phyloP scores from a whole-genome alignment of 1,284 basidiomycete genomes.

The Exobasidium cylindrosporum region DNA sequence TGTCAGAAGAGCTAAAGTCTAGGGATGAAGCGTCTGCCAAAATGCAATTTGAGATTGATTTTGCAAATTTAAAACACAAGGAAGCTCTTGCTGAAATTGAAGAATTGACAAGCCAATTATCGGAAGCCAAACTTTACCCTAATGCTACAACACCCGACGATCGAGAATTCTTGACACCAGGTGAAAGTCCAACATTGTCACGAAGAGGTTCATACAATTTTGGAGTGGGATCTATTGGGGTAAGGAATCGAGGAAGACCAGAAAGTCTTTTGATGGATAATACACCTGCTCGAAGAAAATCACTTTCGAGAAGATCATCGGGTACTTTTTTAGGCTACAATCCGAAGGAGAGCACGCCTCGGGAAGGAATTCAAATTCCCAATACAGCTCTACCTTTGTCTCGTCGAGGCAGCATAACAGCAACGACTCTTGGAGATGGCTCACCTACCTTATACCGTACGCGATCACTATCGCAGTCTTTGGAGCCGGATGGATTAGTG shows the following conservation, averaged over 20 bases:
- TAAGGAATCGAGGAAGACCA: conserved; percentile 16
- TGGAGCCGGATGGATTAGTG: conserved; percentile 32
- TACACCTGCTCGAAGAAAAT: conserved; percentile 22
- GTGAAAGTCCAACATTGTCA: conserved; percentile 21
- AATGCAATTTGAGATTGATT: conserved; percentile 66
- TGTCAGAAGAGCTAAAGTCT: conserved; percentile 11
- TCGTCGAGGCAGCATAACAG: neutral
- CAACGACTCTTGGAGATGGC: neutral
- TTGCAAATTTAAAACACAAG: conserved; percentile 75
- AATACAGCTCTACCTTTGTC: neutral
- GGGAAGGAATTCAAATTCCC: neutral
- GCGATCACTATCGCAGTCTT: conserved; percentile 47
- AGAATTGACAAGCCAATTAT: conserved; percentile 61
- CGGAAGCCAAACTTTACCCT: conserved; percentile 32
- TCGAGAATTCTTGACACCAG: conserved; percentile 31
- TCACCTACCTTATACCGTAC: conserved; percentile 24
- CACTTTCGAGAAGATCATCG: conserved; percentile 36
- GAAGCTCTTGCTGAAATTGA: conserved; percentile 84
- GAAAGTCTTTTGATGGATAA: conserved; percentile 37
- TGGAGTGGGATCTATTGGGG: neutral
- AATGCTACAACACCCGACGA: conserved; percentile 11
- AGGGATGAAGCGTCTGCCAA: conserved; percentile 24
- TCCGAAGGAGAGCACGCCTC: conserved; percentile 14
- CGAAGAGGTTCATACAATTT: conserved; percentile 8
- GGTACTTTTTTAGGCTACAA: conserved; percentile 50